phyloP scores from a whole-genome alignment of 768 basidiomycete genomes.

The Suillus subluteus region DNA sequence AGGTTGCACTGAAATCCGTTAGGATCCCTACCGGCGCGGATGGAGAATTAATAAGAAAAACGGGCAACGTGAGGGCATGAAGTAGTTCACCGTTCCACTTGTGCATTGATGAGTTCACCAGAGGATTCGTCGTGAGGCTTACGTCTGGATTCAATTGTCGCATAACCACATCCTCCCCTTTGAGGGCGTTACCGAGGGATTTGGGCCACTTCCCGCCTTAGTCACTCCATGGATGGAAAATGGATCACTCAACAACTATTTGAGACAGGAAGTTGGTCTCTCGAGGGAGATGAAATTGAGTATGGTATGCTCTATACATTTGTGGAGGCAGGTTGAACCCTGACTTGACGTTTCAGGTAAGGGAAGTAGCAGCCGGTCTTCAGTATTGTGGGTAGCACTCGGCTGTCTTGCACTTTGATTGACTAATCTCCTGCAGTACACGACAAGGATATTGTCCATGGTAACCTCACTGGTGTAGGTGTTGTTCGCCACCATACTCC shows the following conservation, averaged over 20 bases:
- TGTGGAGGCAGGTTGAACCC: rapidly evolving
- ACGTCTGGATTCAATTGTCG: conserved; percentile 34
- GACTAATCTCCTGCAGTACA: background rate
- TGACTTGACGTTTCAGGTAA: background rate
- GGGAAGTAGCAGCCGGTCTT: background rate
- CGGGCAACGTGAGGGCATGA: background rate
- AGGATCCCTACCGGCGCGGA: background rate
- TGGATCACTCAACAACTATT: conserved; percentile 33
- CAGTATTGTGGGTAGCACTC: background rate
- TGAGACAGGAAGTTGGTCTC: conserved; percentile 18
- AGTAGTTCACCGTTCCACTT: background rate
- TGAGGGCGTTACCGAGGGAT: conserved; percentile 25
- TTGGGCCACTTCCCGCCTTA: conserved; percentile 17
- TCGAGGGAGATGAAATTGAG: background rate
- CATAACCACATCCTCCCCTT: conserved; percentile 35
- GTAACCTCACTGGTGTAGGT: background rate
- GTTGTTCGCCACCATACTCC: background rate
- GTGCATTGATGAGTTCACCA: conserved; percentile 12
- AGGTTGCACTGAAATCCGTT: conserved; percentile 15
- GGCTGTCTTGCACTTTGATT: background rate
- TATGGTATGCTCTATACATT: background rate
- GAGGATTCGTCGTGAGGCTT: conserved; percentile 32
- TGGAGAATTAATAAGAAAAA: too few species aligned
- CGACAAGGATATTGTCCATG: background rate
- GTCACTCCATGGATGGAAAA: conserved; percentile 32